Conservation (phyloP, 1,284 basidiomycete genomes). For the Exobasidium rhododendri region DNA sequence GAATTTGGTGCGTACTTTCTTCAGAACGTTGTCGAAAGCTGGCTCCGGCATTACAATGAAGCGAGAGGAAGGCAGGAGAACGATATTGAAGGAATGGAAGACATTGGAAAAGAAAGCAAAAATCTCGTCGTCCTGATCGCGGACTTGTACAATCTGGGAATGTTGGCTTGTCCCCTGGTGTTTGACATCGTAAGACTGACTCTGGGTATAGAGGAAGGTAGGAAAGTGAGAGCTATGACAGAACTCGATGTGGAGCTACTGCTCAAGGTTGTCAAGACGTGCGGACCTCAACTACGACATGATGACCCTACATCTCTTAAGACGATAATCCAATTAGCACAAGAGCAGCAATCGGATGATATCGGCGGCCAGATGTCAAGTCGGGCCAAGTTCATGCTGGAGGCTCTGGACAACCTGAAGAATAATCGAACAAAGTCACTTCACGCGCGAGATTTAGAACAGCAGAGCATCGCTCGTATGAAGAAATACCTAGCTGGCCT, state of each 20-base stretch:
- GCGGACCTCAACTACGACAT: slow-evolving; percentile 42
- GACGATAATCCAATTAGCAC: slow-evolving; percentile 41
- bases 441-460: slow-evolving; percentile 11
- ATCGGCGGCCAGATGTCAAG: slow-evolving; percentile 19
- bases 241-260: slow-evolving; percentile 83
- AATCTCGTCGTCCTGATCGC: slow-evolving; percentile 84
- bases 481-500: slow-evolving; percentile 42
- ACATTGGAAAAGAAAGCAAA: slow-evolving; percentile 69
- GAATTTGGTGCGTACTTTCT: slow-evolving; percentile 71
- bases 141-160: slow-evolving; percentile 92
- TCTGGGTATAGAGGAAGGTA: slow-evolving; percentile 58
- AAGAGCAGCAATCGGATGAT: slow-evolving; percentile 15
- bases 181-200: slow-evolving; percentile 85
- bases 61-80: not conserved
- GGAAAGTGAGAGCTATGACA: slow-evolving; percentile 21
- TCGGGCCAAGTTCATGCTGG: slow-evolving; percentile 51
- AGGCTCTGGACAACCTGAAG: slow-evolving; percentile 39
- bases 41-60: slow-evolving; percentile 10
- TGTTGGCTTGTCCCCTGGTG: slow-evolving; percentile 79
- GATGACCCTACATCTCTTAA: slow-evolving; percentile 46
- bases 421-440: slow-evolving; percentile 62
- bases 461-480: slow-evolving; percentile 30
- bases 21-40: slow-evolving; percentile 53
- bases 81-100: slow-evolving; percentile 12
- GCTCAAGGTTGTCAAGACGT: slow-evolving; percentile 70